Conservation (phyloP, 305 asterid species). For the Rubia peregrina region DNA sequence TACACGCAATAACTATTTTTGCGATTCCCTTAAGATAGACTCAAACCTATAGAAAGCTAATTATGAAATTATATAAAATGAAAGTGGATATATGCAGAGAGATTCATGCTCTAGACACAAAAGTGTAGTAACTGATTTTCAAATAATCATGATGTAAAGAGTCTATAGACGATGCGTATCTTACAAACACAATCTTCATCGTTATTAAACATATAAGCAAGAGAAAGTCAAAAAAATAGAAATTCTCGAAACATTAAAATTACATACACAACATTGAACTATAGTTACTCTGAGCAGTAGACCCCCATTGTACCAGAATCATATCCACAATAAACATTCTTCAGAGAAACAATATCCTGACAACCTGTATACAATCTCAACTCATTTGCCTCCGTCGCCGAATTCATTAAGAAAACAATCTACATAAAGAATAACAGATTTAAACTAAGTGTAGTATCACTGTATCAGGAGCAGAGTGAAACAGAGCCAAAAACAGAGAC, state of each 20-base stretch:
- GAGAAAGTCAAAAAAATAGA: too few species aligned
- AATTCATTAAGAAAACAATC: conserved; percentile 80
- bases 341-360: conserved; percentile 61
- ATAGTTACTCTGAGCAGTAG: conserved; percentile 69
- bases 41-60: too few species aligned
- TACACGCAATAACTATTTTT: conserved; percentile 17
- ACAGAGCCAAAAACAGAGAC: too few species aligned
- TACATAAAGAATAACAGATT: conserved; percentile 10
- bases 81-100: too few species aligned
- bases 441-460: too few species aligned
- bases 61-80: too few species aligned
- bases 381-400: conserved; percentile 90
- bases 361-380: conserved; percentile 50
- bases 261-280: conserved; percentile 83
- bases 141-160: too few species aligned
- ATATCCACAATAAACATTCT: conserved; percentile 81
- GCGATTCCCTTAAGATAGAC: conserved; percentile 31
- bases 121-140: too few species aligned
- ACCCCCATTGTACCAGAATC: conserved; percentile 73
- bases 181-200: background rate
- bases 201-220: too few species aligned
- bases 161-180: too few species aligned
- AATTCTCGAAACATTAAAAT: background rate
- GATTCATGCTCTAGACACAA: too few species aligned
- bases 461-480: too few species aligned